Percentiles rank a stretch among this genome's conserved stretches.
Conservation (phyloP, 2,329 filamentous ascomycete species). For the Elsinoe fawcettii region DNA sequence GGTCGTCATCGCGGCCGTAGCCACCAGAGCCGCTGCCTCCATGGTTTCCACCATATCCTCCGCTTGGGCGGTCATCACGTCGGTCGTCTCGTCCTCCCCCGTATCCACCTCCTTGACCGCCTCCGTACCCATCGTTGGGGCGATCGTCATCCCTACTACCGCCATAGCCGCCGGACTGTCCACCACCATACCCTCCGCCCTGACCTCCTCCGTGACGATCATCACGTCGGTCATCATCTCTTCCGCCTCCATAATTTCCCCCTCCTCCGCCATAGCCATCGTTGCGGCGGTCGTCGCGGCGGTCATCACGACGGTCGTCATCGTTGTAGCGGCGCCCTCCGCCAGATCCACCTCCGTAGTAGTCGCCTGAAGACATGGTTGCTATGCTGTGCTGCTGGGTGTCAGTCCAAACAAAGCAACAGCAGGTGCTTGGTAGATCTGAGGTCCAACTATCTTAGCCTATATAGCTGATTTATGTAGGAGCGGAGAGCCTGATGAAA, state of each 20-base stretch:
- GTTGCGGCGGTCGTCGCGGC: constrained; percentile 1
- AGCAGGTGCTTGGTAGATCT: no score
- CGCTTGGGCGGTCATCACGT: constrained; percentile 14
- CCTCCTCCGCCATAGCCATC: constrained; percentile 19
- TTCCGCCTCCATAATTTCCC: constrained; percentile 19
- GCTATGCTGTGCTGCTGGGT: not conserved
- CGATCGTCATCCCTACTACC: constrained; percentile 8
- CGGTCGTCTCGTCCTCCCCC: constrained; percentile 19
- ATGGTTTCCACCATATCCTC: constrained; percentile 17
- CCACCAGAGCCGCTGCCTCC: constrained; percentile 12
- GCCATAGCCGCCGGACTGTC: constrained; percentile 15
- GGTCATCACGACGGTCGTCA: constrained; percentile 16
- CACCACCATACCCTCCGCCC: constrained; percentile 20
- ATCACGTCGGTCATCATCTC: constrained; percentile 17
- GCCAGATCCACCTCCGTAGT: constrained; percentile 18
- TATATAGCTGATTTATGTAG: not conserved
- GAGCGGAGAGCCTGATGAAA: not conserved
- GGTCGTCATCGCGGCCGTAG: constrained; percentile 12
- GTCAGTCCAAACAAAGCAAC: not conserved
- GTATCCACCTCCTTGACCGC: constrained; percentile 23
- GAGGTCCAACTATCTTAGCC: no score
- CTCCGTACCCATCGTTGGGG: constrained; percentile 19
- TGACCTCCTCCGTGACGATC: constrained; percentile 18
- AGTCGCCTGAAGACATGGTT: constrained; percentile 30
- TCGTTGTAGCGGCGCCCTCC: constrained; percentile 7